Conservation (phyloP, 345 rosid genomes). For the Limnanthes douglasii region DNA sequence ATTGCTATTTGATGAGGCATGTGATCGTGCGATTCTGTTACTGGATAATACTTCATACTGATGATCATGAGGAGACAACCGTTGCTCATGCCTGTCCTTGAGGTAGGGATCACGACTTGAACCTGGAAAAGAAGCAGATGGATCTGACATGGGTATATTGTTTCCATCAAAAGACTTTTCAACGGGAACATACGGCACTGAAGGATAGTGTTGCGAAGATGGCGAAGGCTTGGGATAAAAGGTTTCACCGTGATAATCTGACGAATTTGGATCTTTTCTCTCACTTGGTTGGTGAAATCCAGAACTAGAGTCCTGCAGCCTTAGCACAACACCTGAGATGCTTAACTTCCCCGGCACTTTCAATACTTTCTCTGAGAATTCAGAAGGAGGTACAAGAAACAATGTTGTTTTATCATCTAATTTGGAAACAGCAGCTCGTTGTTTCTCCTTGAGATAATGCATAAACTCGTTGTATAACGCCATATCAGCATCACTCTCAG, state of each 20-base stretch:
- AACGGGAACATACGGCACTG: too few relatives aligned
- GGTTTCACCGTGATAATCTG: constrained; percentile 25
- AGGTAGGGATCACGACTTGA: constrained; percentile 16
- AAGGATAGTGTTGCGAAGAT: too few relatives aligned
- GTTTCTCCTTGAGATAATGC: constrained; percentile 88
- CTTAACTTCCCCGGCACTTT: constrained; percentile 89
- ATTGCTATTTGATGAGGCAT: constrained; percentile 11
- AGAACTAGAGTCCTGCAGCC: constrained; percentile 43
- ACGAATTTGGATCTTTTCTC: constrained; percentile 18
- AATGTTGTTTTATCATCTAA: constrained; percentile 78
- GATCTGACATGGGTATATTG: constrained; percentile 9
- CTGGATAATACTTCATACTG: constrained; percentile 16
- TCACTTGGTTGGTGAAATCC: constrained; percentile 28
- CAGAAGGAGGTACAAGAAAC: constrained; percentile 95
- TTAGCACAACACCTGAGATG: constrained; percentile 83
- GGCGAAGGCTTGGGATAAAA: too few relatives aligned
- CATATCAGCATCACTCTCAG: constrained; percentile 80
- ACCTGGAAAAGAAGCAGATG: constrained; percentile 14
- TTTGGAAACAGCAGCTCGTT: constrained; percentile 92
- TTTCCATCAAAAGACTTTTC: too few relatives aligned
- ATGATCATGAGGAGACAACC: constrained; percentile 28
- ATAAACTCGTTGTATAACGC: constrained; percentile 75
- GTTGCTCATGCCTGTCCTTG: constrained; percentile 29
- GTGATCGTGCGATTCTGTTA: constrained; percentile 22
- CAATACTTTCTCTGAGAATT: constrained; percentile 80